Base-by-base conservation (phyloP, 176 grass and related monocot species). In the Puya raimondii region DNA sequence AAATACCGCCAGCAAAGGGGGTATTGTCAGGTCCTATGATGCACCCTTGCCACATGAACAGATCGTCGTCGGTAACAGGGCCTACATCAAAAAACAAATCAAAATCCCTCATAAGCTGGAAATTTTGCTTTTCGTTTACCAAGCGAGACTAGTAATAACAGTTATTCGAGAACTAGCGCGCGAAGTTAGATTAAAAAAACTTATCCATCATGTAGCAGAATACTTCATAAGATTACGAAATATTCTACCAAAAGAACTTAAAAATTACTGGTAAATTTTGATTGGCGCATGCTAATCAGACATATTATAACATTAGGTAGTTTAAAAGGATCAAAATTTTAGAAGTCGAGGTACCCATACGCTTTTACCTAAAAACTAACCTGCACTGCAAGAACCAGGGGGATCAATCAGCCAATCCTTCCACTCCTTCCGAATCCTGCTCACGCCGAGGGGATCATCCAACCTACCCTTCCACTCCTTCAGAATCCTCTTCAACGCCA, bases 401-500 rank as follows among this genome's bases (percentile, higher is more conserved):
- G 56, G 56, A 59, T 59, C 56, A 15, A 17, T 59, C n/a, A 17
- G 56, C 56, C 21, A 21, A 1, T 59, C n/a, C 56, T 59, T 59
- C 56, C 16, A 59, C 56, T 59, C 56, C 56, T 59, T 59, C 56
- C 16, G 20, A 59, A 59, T 59, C 56, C 56, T 59, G n/a, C 20
- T 59, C 15, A 42, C 33, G 0, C 4, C 0, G 33, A 42, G 86
- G 54, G 90, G 90, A 76, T 86, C 86, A 80, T 84, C 89, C 80
- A 86, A 86, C 80, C 89, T 73, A 84, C 87, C 90, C 90, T 94
- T 94, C 68, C 89, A 76, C 86, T 89, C 90, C 83, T 94, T 89
- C 74, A 89, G 82, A 80, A 89, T 94, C 78, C 90, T 86, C 84
- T 89, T 94, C 61, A 83, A 94, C 74, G 90, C 90, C 90, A 94